Percentiles rank a stretch among this genome's conserved stretches.
Conservation (phyloP, 2,329 filamentous ascomycete species). For the Sarocladium kiliense region DNA sequence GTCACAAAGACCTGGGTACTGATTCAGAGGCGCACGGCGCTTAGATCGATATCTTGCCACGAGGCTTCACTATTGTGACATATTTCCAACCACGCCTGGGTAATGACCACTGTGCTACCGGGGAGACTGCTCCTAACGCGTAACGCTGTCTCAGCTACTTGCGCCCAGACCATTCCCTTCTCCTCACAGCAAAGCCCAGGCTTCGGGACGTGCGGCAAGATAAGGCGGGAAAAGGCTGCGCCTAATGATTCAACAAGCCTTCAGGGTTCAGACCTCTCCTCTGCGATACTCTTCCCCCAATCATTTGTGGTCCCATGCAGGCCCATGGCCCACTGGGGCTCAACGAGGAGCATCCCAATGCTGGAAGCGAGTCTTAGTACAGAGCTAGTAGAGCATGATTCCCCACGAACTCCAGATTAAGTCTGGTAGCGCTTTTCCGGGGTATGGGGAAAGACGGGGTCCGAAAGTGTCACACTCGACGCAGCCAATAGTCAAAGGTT, state of each 20-base stretch:
- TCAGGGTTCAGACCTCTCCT: neutral
- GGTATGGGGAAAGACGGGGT: constrained; percentile 8
- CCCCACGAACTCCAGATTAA: neutral
- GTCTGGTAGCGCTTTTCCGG: constrained; percentile 17
- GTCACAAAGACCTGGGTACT: neutral
- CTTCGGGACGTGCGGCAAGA: no score
- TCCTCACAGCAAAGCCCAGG: no score
- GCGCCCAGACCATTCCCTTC: no score
- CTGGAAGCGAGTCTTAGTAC: neutral
- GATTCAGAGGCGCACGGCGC: neutral
- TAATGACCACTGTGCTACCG: no score
- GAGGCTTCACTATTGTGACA: neutral
- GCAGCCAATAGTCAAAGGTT: neutral
- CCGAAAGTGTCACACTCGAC: constrained; percentile 1
- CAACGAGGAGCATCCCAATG: no score
- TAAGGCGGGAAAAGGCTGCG: neutral
- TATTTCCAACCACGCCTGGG: no score
- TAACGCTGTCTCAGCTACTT: no score
- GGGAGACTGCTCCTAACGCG: no score
- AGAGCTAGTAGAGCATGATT: neutral
- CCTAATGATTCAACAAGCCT: neutral
- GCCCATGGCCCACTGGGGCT: no score
- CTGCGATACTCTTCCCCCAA: neutral
- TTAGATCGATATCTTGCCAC: neutral
- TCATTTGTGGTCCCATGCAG: neutral